Percentiles rank a stretch among this genome's conserved stretches.
Conservation (phyloP, 768 basidiomycete species). For the Pleurotus platypus region DNA sequence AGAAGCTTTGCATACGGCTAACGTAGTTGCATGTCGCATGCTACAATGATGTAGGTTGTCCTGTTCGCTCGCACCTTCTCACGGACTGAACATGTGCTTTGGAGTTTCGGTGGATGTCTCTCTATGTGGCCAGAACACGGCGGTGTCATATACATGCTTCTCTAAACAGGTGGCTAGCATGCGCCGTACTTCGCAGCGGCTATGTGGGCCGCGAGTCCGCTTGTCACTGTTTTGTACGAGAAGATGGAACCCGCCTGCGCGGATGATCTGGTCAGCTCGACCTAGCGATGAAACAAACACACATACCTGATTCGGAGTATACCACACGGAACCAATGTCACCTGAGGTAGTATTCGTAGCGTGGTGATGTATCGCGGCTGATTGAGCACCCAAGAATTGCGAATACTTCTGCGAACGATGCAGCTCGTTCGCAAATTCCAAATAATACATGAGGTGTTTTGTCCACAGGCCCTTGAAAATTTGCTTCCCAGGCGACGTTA, state of each 20-base stretch:
- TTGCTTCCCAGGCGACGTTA: conserved; percentile 24
- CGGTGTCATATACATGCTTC: too few species aligned
- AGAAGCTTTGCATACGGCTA: neutral
- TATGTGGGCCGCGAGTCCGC: conserved; percentile 39
- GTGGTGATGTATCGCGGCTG: conserved; percentile 38
- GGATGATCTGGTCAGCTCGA: neutral
- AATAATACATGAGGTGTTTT: conserved; percentile 49
- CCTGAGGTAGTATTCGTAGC: conserved; percentile 30
- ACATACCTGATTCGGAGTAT: conserved; percentile 34
- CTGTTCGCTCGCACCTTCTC: neutral
- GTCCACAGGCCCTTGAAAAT: conserved; percentile 52
- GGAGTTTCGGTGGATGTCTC: too few species aligned
- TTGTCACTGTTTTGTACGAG: conserved; percentile 39
- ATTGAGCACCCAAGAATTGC: conserved; percentile 35
- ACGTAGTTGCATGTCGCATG: too few species aligned
- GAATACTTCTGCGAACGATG: conserved; percentile 39
- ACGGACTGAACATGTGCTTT: neutral
- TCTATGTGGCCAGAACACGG: too few species aligned
- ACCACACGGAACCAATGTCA: conserved; percentile 47
- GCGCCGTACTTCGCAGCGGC: conserved; percentile 42
- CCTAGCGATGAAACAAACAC: neutral
- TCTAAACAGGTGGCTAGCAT: conserved; percentile 17
- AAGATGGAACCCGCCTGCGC: conserved; percentile 36
- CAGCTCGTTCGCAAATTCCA: conserved; percentile 41
- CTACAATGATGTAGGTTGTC: neutral